Percentiles rank a stretch among this genome's conserved stretches.
These are phyloP conservation scores for Marasmius fiardii DNA, from an alignment of 1,284 basidiomycete species.

Conservation along the genomic window DNA sequence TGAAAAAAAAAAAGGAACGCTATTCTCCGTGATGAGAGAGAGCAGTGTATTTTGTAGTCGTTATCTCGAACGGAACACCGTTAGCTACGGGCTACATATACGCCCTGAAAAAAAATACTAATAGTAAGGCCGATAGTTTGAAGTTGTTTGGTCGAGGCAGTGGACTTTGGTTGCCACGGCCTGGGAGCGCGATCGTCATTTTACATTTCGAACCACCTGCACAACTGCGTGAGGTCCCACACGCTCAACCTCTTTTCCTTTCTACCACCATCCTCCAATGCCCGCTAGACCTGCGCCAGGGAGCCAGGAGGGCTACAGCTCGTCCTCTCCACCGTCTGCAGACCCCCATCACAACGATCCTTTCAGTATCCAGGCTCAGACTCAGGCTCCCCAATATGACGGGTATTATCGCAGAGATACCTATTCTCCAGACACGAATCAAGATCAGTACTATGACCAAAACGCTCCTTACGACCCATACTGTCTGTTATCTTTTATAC, in stretches of 20 bases:
- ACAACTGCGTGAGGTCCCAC: slow-evolving; percentile 7
- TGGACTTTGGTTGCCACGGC: slow-evolving; percentile 1
- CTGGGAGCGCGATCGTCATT: slow-evolving; percentile 1
- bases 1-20: too few species aligned
- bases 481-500: slow-evolving; percentile 34
- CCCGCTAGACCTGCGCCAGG: slow-evolving; percentile 39
- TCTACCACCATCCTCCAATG: slow-evolving; percentile 27
- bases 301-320: slow-evolving; percentile 42
- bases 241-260: slow-evolving; percentile 15
- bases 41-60: too few species aligned
- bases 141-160: neutral
- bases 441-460: slow-evolving; percentile 65
- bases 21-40: too few species aligned
- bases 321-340: slow-evolving; percentile 37
- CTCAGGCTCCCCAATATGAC: slow-evolving; percentile 35
- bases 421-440: slow-evolving; percentile 58
- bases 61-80: too few species aligned
- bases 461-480: slow-evolving; percentile 63
- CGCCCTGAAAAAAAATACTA: too few species aligned
- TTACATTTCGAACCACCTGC: slow-evolving; percentile 12
- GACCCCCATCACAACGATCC: slow-evolving; percentile 48
- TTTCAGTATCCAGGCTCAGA: slow-evolving; percentile 42
- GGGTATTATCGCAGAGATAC: slow-evolving; percentile 69
- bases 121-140: neutral
- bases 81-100: too few species aligned